A percentile compares a stretch with the other conserved stretches of the same genome.
phyloP scores from a whole-genome alignment of 768 basidiomycete species.

The Cystofilobasidium ferigula region DNA sequence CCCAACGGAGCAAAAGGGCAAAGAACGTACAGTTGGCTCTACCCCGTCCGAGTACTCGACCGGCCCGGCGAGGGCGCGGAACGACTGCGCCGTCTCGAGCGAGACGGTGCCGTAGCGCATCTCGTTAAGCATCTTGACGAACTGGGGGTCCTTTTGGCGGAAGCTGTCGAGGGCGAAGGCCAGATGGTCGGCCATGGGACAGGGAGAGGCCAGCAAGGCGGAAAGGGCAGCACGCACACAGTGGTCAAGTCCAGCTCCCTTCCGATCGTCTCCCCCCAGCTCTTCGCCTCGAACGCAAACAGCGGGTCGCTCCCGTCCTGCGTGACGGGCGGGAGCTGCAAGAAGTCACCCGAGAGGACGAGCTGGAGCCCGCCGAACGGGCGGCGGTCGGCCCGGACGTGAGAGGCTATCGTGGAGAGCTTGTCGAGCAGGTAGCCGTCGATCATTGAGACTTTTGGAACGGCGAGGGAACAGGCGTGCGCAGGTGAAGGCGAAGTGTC shows the following conservation, averaged over 20 bases:
- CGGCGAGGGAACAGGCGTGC: too few relatives aligned
- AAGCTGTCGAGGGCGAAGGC: neutral
- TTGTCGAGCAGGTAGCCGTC: conserved; percentile 20
- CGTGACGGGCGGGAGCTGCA: conserved; percentile 9
- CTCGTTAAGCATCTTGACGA: conserved; percentile 87
- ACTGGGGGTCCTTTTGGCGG: neutral
- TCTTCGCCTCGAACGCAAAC: too few relatives aligned
- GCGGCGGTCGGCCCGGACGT: neutral
- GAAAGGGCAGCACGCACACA: too few relatives aligned
- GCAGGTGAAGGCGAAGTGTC: too few relatives aligned
- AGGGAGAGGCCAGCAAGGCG: too few relatives aligned
- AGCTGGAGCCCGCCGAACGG: conserved; percentile 25
- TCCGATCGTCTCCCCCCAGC: too few relatives aligned
- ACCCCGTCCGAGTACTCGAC: conserved; percentile 69
- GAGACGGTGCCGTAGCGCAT: conserved; percentile 83
- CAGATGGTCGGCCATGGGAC: too few relatives aligned
- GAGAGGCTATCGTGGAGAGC: conserved; percentile 7
- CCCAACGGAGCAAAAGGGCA: neutral
- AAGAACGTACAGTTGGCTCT: conserved; percentile 70
- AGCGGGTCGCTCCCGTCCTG: too few relatives aligned
- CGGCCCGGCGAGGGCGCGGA: conserved; percentile 54
- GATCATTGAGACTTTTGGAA: conserved; percentile 21
- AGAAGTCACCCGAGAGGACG: conserved; percentile 19
- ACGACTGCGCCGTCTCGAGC: conserved; percentile 55
- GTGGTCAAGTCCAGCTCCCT: too few relatives aligned